A percentile compares a stretch with the other conserved stretches of the same genome.
These are phyloP conservation scores for Aschersonia sp. DNA, from an alignment of 2,329 filamentous ascomycete species.

Conservation along the genomic window DNA sequence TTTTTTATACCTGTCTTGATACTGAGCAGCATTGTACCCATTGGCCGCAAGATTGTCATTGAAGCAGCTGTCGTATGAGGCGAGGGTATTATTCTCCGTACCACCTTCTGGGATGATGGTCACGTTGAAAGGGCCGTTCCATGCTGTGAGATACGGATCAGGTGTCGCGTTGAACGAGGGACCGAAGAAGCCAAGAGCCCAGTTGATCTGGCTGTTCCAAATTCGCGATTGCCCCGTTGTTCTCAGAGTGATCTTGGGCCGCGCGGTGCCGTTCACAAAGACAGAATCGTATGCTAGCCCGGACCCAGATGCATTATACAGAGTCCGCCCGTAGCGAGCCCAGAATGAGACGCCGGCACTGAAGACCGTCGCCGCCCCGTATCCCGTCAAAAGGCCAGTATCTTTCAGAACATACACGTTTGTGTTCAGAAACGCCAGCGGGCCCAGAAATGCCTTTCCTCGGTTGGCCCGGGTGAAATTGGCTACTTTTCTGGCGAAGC, in stretches of 20 bases:
- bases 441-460: conserved; percentile 20
- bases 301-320: conserved; percentile 32
- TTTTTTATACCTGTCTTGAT: conserved; percentile 27
- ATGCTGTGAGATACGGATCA: conserved; percentile 22
- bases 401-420: conserved; percentile 31
- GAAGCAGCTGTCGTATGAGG: conserved; percentile 21
- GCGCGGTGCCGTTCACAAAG: conserved; percentile 23
- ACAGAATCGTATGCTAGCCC: conserved; percentile 31
- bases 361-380: conserved; percentile 35
- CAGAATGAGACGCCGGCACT: conserved; percentile 33
- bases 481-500: conserved; percentile 31
- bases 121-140: conserved; percentile 31
- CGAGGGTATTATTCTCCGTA: conserved; percentile 57
- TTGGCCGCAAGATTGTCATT: conserved; percentile 20
- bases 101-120: conserved; percentile 48
- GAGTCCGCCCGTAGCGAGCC: conserved; percentile 35
- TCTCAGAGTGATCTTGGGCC: conserved; percentile 33
- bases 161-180: conserved; percentile 23
- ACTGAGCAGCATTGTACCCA: conserved; percentile 22
- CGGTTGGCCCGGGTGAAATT: conserved; percentile 25
- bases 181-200: conserved; percentile 37
- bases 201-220: conserved; percentile 36
- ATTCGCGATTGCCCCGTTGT: conserved; percentile 40
- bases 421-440: conserved; percentile 35
- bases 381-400: conserved; percentile 26